Conservation (phyloP, 2,329 filamentous ascomycete species). For the Alternaria burnsii region DNA sequence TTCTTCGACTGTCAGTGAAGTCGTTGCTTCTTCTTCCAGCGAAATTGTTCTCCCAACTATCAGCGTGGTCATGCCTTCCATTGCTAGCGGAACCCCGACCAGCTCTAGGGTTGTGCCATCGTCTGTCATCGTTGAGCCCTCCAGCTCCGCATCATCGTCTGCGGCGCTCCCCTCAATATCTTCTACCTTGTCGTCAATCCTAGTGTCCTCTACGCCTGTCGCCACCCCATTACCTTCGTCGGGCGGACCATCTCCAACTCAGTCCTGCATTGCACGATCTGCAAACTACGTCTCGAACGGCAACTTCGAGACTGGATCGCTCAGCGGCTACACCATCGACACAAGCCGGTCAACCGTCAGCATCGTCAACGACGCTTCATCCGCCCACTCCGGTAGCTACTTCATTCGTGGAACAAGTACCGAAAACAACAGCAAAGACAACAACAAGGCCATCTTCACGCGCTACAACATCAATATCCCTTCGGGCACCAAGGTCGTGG, state of each 20-base stretch:
- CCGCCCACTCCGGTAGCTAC: background rate
- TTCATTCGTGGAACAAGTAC: background rate
- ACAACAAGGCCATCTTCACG: background rate
- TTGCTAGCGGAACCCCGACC: background rate
- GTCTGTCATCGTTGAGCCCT: background rate
- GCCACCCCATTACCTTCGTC: background rate
- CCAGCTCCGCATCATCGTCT: background rate
- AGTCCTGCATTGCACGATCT: background rate
- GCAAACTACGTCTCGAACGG: background rate
- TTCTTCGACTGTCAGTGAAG: background rate
- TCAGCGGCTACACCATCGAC: background rate
- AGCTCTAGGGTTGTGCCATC: background rate
- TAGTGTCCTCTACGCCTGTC: background rate
- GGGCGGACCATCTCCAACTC: background rate
- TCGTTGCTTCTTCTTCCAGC: background rate
- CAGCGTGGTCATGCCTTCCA: background rate
- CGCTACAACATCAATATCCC: background rate
- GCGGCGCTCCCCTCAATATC: background rate
- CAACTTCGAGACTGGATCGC: background rate
- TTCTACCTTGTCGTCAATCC: background rate
- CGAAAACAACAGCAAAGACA: background rate
- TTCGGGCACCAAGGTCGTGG: background rate
- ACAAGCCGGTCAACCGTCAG: background rate
- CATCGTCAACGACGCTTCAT: background rate
- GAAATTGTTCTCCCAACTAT: background rate